These are phyloP conservation scores for Zopfia rhizophila DNA, from an alignment of 2,329 filamentous ascomycete species.

Conservation along the genomic window DNA sequence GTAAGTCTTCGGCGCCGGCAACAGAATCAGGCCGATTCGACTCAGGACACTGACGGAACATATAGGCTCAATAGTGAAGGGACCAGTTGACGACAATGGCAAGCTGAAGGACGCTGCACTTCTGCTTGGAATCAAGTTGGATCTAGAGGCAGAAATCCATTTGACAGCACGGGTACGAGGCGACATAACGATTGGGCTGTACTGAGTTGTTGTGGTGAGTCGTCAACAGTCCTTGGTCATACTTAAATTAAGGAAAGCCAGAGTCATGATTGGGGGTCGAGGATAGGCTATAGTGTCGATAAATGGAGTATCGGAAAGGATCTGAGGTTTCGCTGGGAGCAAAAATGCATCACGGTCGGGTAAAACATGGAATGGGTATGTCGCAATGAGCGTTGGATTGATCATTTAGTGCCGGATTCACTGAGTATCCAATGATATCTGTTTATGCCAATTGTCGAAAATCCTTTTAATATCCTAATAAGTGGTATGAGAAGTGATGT, in stretches of 20 bases:
- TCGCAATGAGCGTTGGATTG: slow-evolving; percentile 6
- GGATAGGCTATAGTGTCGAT: no score
- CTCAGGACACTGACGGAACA: neutral
- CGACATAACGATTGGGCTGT: slow-evolving; percentile 70
- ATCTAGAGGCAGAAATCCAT: slow-evolving; percentile 71
- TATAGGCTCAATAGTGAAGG: slow-evolving; percentile 65
- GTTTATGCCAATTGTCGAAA: no score
- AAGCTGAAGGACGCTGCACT: slow-evolving; percentile 68
- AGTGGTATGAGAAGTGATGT: no score
- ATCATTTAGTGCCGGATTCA: slow-evolving; percentile 20
- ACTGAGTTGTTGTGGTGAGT: slow-evolving; percentile 56
- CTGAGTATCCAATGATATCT: slow-evolving; percentile 24
- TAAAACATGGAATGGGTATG: no score
- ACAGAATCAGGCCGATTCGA: slow-evolving; percentile 10
- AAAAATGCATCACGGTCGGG: no score
- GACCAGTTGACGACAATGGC: slow-evolving; percentile 66
- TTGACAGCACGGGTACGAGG: slow-evolving; percentile 69
- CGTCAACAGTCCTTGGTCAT: no score
- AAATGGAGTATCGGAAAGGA: no score
- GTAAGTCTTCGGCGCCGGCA: slow-evolving; percentile 32
- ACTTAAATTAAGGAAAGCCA: no score
- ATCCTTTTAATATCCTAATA: no score
- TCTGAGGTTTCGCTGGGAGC: no score
- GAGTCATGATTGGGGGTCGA: no score
- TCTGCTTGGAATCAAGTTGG: slow-evolving; percentile 71